Evolutionary conservation across 2,329 filamentous ascomycete species (phyloP), one percentile per base, ranked within the genome.

Genomic region (Sporothrix sp.): DNA sequence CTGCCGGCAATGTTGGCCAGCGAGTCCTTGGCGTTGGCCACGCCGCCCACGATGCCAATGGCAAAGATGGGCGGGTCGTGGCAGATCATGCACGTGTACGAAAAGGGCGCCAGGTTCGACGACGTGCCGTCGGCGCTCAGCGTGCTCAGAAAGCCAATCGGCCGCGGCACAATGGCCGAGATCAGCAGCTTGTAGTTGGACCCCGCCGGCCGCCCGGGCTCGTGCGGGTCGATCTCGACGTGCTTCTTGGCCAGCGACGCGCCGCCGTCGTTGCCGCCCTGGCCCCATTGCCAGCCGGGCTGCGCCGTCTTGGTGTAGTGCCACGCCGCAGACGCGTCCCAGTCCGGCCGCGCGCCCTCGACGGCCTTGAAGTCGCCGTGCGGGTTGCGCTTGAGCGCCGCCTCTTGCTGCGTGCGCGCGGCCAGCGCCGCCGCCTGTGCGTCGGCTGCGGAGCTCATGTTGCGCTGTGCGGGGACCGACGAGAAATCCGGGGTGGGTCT

Each of bases 111-210:
- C 2, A 96, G 74, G 67, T 96, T 97, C 14, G 78, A 79, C 36
- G 46, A 50, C 11, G 27, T 27, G 20, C 85, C 87, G 60, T 89
- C 84, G 3, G 66, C 59, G 20, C 71, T 71, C 48, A 67, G 63
- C 9, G 79, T 79, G 53, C 74, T 78, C 28, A 82, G 62, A 63
- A 83, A 78, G 48, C 76, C 79, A 62, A 96, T 84, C 11, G 91
- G 91, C 11, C 91, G 79, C 1, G 91, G 91, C 14, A 89, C 76
- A 58, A 96, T 79, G 56, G 80, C 81, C 16, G 81, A 86, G 66
- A 96, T 95, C 54, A 96, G 73, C 13, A 96, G 78, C 68, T 95
- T 95, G 77, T 97, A 96, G 74, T 96, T 96, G 69, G 78, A 81
- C 1, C 72, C 68, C 0, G 79, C 68, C 0, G 81, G 75, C 0